A percentile compares a stretch with the other conserved stretches of the same genome.
Conservation (phyloP, 2,329 filamentous ascomycete genomes). For the Pseudopyricularia cyperi region DNA sequence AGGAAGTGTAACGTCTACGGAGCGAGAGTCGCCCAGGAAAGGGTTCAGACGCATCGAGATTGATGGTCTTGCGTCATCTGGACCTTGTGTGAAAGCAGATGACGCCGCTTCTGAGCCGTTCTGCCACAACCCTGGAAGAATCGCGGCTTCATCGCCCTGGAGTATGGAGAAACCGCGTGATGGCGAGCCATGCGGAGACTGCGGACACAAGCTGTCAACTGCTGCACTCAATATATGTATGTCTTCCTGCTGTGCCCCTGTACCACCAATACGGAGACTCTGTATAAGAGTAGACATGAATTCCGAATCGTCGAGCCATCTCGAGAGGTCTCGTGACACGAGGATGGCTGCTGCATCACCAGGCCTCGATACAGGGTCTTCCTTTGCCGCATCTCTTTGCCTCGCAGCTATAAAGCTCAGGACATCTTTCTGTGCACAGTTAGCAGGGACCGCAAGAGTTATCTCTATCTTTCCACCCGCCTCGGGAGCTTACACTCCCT, state of each 20-base stretch:
- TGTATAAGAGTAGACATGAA: conserved; percentile 21
- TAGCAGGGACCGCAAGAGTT: background rate
- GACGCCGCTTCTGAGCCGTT: background rate
- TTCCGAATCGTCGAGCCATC: conserved; percentile 28
- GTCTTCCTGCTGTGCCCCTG: conserved; percentile 6
- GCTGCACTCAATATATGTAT: conserved; percentile 40
- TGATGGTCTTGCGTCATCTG: conserved; percentile 23
- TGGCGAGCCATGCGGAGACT: conserved; percentile 14
- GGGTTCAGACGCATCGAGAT: conserved; percentile 26
- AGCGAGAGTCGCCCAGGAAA: conserved; percentile 7
- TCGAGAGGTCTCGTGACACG: conserved; percentile 32
- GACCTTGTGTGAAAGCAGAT: conserved; percentile 6
- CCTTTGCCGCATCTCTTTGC: background rate
- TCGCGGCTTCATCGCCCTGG: conserved; percentile 22
- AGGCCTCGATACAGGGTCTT: background rate
- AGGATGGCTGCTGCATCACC: conserved; percentile 29
- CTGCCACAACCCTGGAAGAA: conserved; percentile 34
- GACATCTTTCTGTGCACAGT: conserved; percentile 5
- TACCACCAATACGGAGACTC: conserved; percentile 7
- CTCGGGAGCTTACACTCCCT: too few species aligned
- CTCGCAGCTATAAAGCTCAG: conserved; percentile 4
- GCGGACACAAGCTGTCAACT: conserved; percentile 38
- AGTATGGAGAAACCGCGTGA: conserved; percentile 37
- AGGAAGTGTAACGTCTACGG: conserved; percentile 39
- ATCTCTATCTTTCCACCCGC: too few species aligned